Evolutionary conservation across 208 protist species (phyloP).

Genomic region (Trypanosoma theileri): DNA sequence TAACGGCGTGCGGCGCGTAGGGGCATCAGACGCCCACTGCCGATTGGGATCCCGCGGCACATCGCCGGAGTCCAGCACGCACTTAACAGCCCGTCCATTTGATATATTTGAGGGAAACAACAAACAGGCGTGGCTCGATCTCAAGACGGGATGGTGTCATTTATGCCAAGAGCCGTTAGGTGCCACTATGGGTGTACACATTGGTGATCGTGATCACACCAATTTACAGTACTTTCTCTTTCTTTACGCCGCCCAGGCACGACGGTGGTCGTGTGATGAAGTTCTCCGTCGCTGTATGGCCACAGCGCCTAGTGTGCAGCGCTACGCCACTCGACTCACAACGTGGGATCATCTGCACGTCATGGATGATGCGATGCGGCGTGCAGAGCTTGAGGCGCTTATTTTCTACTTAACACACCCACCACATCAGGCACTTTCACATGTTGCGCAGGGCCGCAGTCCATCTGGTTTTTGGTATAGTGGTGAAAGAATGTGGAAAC

Average conservation of each 20-base stretch:
- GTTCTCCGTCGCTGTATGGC: constrained; percentile 22
- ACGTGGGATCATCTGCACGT: constrained; percentile 73
- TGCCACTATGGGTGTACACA: constrained; percentile 51
- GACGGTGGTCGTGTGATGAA: constrained; percentile 27
- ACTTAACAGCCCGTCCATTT: constrained; percentile 24
- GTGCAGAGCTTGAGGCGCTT: constrained; percentile 76
- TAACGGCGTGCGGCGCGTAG: constrained; percentile 3
- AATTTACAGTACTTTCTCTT: constrained; percentile 83
- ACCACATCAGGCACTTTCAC: constrained; percentile 72
- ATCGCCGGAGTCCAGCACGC: constrained; percentile 30
- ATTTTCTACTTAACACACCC: constrained; percentile 60
- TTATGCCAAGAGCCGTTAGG: constrained; percentile 83
- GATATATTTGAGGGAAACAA: constrained; percentile 79
- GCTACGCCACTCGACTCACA: constrained; percentile 50
- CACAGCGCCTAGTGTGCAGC: constrained; percentile 42
- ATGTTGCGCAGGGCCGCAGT: constrained; percentile 70
- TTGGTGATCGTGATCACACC: constrained; percentile 81
- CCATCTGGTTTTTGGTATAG: constrained; percentile 73
- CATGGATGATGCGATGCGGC: constrained; percentile 71
- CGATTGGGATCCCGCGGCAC: constrained; percentile 39
- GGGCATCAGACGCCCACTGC: constrained; percentile 33
- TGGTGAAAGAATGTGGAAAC: constrained; percentile 86
- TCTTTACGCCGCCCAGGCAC: constrained; percentile 49
- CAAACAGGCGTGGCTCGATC: constrained; percentile 77
- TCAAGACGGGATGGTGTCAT: constrained; percentile 67